These are phyloP conservation scores for Primulina eburnea DNA, from an alignment of 257 asterid species.

Conservation along the genomic window DNA sequence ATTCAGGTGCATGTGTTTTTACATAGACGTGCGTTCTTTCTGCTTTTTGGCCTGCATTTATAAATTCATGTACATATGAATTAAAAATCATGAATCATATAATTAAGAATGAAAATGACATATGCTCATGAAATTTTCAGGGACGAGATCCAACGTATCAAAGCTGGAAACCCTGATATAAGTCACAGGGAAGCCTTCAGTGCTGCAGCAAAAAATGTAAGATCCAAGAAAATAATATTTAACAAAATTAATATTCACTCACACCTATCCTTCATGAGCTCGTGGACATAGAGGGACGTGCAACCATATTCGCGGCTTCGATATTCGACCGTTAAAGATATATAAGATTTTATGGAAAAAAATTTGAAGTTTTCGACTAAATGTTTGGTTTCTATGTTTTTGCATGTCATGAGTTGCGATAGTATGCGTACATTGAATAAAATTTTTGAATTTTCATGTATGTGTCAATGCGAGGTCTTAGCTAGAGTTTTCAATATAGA, in stretches of 20 bases:
- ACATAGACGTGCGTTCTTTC: slow-evolving; percentile 32
- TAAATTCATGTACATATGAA: too few relatives aligned
- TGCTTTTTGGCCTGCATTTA: slow-evolving; percentile 34
- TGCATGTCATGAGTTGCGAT: too few relatives aligned
- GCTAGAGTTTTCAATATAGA: background rate
- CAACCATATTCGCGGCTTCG: too few relatives aligned
- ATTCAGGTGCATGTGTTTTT: slow-evolving; percentile 18
- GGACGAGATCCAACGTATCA: slow-evolving; percentile 99
- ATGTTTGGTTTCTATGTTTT: background rate
- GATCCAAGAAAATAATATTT: slow-evolving; percentile 44
- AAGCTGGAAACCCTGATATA: slow-evolving; percentile 99
- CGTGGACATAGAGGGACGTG: slow-evolving; percentile 9
- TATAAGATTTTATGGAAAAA: background rate
- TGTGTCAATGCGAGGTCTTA: background rate
- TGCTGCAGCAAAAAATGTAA: slow-evolving; percentile 99
- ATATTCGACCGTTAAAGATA: too few relatives aligned
- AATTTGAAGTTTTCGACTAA: background rate
- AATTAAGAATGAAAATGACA: background rate
- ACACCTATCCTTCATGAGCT: background rate
- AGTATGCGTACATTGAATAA: too few relatives aligned
- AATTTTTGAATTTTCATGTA: too few relatives aligned
- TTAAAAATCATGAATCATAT: too few relatives aligned
- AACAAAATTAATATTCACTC: background rate
- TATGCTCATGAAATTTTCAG: slow-evolving; percentile 34
- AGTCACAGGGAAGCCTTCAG: slow-evolving; percentile 99